Evolutionary conservation across 768 basidiomycete genomes (phyloP), one percentile per base, ranked within the genome.

Genomic region (Terana coerulea): DNA sequence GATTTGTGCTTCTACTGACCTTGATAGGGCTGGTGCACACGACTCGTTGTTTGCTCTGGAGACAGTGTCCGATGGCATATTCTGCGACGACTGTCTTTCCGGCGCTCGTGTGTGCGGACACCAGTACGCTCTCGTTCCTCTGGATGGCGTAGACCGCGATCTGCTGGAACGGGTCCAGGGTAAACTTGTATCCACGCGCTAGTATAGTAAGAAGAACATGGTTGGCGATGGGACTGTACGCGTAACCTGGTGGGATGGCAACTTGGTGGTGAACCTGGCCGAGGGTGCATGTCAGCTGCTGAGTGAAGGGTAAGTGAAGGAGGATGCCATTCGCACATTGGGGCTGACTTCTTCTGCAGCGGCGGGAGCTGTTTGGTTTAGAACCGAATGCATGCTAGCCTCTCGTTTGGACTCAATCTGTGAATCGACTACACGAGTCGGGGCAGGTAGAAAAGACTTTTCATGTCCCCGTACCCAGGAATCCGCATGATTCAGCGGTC

Each of bases 1-100:
- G 24, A 17, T 29, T 22, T 28, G 25, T 31, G 34, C 22, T 45
- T 33, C 64, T 34, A 76, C 82, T 64, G 69, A 94, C 95, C 83
- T 99, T 99, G 73, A 99, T 99, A 49, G 97, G 97, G 79, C 91
- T 94, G 21, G 97, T 99, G 72, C 98, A 99, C 55, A 98, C 97
- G 61, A 98, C 95, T 68, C 97, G 79, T 71, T 97, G 91, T 64
- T 92, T 93, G 64, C 88, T 86, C 68, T 84, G 85, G 61, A 99
- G 74, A 77, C 91, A 95, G 67, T 93, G 91, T 0, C 95, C 97
- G 64, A 99, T 98, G 40, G 97, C 97, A 69, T 98, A 99, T 75
- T 99, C 97, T 40, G 97, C 97, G 54, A 99, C 97, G 56, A 98
- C 97, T 2, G 97, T 99, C 73, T 99, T 99, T 63, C 97, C 97